phyloP scores from a whole-genome alignment of 306 rosid species.

The Mimosa pudica region DNA sequence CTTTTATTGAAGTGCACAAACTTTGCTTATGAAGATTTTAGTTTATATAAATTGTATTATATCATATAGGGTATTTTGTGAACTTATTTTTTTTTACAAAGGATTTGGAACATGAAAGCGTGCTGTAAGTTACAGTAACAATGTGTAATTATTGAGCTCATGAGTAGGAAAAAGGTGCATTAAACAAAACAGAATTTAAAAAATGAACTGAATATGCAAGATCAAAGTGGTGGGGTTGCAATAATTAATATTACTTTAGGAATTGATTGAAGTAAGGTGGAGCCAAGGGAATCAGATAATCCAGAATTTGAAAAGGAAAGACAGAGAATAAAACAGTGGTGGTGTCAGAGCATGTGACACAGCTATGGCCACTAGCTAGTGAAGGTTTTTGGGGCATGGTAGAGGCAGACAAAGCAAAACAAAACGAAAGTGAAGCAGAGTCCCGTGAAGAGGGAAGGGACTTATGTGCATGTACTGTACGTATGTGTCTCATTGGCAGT shows the following conservation, averaged over 20 bases:
- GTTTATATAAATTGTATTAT: neutral
- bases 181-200: neutral
- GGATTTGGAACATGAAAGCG: neutral
- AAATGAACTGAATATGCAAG: neutral
- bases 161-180: constrained; percentile 5
- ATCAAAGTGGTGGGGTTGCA: constrained; percentile 23
- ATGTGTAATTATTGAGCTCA: constrained; percentile 5
- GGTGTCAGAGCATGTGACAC: constrained; percentile 60
- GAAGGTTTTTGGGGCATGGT: constrained; percentile 25
- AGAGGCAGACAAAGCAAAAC: constrained; percentile 44
- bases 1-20: neutral
- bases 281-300: constrained; percentile 16
- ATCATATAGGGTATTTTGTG: neutral
- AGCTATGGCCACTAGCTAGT: constrained; percentile 14
- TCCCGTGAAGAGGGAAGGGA: constrained; percentile 59
- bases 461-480: constrained; percentile 33
- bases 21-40: neutral
- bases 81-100: neutral
- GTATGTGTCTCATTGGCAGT: constrained; percentile 34
- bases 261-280: constrained; percentile 20
- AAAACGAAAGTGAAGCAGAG: constrained; percentile 48
- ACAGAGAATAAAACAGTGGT: constrained; percentile 50
- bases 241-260: constrained; percentile 21
- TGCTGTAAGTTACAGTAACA: neutral
- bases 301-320: constrained; percentile 22